Conservation (phyloP, 1,139 yeast genomes). For the Insectozyma bohioensis region DNA sequence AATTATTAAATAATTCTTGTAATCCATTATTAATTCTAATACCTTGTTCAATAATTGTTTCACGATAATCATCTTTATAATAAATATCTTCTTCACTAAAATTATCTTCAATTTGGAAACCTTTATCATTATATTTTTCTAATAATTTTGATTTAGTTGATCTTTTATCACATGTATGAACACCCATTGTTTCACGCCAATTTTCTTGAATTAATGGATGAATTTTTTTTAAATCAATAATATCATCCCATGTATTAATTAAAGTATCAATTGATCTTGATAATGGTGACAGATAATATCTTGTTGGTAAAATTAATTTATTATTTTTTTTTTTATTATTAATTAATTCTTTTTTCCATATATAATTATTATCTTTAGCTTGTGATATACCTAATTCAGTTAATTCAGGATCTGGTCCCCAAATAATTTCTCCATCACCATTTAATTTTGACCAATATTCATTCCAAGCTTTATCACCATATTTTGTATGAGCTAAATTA, state of each 20-base stretch:
- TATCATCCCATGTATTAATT: constrained; percentile 30
- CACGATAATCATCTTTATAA: constrained; percentile 39
- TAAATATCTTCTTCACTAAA: constrained; percentile 42
- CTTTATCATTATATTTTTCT: constrained; percentile 29
- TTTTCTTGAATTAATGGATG: constrained; percentile 40
- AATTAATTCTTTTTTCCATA: constrained; percentile 25
- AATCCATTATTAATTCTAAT: constrained; percentile 36
- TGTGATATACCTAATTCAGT: constrained; percentile 41
- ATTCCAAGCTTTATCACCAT: constrained; percentile 46
- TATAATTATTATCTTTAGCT: constrained; percentile 31
- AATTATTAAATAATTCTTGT: constrained; percentile 32
- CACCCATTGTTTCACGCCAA: constrained; percentile 44
- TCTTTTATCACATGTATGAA: constrained; percentile 46
- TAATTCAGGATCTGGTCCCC: constrained; percentile 51
- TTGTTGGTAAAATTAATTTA: constrained; percentile 27
- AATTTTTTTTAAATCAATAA: constrained; percentile 25
- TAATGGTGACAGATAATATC: constrained; percentile 38
- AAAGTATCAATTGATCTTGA: constrained; percentile 40
- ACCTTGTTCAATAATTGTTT: constrained; percentile 42
- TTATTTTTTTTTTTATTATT: constrained; percentile 12
- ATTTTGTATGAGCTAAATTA: constrained; percentile 41
- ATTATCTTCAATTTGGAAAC: constrained; percentile 37
- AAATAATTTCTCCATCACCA: constrained; percentile 44
- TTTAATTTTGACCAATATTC: constrained; percentile 41
- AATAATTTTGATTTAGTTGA: constrained; percentile 33